Evolutionary conservation across 1,139 yeast species (phyloP), one percentile per base, ranked within the genome.

Genomic region (Scheffersomyces segobiensis): DNA sequence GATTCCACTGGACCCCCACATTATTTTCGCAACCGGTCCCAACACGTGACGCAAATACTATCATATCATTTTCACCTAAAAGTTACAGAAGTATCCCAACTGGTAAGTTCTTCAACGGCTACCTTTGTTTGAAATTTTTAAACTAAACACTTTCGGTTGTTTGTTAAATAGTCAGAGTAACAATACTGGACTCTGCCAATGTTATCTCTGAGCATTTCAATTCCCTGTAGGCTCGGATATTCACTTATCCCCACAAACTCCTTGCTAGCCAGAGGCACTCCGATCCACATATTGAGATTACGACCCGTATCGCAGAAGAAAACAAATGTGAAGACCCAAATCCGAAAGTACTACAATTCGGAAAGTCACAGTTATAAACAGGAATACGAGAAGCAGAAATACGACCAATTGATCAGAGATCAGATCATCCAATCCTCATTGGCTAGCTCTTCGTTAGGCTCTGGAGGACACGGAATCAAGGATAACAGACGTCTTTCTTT

Each of bases 401-500:
- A 66, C 56, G 67, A 66, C 47, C 60, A 59, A 49, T 26, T 61
- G 46, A 49, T 65, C 18, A 59, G 66, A 24, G 62, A 63, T 18
- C 62, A 55, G 22, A 53, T 63, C n/a, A 50, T 62, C 12, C 58
- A 58, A 46, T 55, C 62, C 17, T 48, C 50, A 10, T 17, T 67
- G n/a, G 55, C 60, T 50, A 52, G 48, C 32, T 62, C 61, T 54
- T 61, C 62, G 19, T 22, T 63, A n/a, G 22, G 62, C 20, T 47
- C 55, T 21, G 49, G 54, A 22, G 50, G 56, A 17, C 47, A 52
- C 24, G 59, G 54, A 8, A 19, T 55, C 14, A 49, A 54, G 26
- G 54, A 51, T 46, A 56, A 58, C 46, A 52, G 59, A 46, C 56
- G 65, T 48, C 60, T 68, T 22, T 64, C 75, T 10, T 56, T 71